A percentile compares a stretch with the other conserved stretches of the same genome.
Evolutionary conservation across 371 early-diverging fungal species (phyloP).

Genomic region (Lichtheimia ramosa): DNA sequence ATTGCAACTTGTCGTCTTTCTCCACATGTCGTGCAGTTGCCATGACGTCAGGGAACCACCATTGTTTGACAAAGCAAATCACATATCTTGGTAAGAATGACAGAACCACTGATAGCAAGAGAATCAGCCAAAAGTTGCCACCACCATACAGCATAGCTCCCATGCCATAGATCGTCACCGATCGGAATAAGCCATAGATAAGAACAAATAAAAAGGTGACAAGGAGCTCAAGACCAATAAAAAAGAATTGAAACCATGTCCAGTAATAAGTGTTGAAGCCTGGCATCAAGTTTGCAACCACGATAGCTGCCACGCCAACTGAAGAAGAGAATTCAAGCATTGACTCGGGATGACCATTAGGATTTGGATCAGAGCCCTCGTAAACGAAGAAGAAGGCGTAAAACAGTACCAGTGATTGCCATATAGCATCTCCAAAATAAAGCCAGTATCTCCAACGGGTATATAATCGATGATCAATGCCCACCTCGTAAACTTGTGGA

Average conservation of each 20-base stretch:
- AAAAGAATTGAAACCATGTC: constrained; percentile 67
- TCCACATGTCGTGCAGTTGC: constrained; percentile 70
- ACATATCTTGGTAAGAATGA: constrained; percentile 70
- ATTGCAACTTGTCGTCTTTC: constrained; percentile 21
- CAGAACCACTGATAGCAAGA: constrained; percentile 53
- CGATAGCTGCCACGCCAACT: constrained; percentile 61
- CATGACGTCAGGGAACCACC: constrained; percentile 71
- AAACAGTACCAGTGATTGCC: constrained; percentile 70
- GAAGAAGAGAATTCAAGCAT: constrained; percentile 60
- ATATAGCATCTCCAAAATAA: constrained; percentile 70
- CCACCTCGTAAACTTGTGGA: constrained; percentile 67
- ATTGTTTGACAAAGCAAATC: constrained; percentile 57
- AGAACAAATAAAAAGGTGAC: constrained; percentile 56
- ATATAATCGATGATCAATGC: constrained; percentile 61
- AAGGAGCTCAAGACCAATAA: constrained; percentile 46
- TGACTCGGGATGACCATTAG: constrained; percentile 37
- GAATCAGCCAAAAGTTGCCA: constrained; percentile 74
- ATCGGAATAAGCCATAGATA: constrained; percentile 55
- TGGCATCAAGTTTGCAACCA: constrained; percentile 73
- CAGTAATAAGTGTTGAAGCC: constrained; percentile 75
- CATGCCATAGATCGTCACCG: constrained; percentile 61
- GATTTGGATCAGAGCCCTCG: constrained; percentile 28
- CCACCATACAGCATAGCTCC: constrained; percentile 57
- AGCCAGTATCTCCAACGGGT: constrained; percentile 60
- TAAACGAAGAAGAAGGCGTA: constrained; percentile 62